A percentile compares a stretch with the other conserved stretches of the same genome.
phyloP scores from a whole-genome alignment of 2,329 filamentous ascomycete species.

The Paraphaeosphaeria sporulosa region DNA sequence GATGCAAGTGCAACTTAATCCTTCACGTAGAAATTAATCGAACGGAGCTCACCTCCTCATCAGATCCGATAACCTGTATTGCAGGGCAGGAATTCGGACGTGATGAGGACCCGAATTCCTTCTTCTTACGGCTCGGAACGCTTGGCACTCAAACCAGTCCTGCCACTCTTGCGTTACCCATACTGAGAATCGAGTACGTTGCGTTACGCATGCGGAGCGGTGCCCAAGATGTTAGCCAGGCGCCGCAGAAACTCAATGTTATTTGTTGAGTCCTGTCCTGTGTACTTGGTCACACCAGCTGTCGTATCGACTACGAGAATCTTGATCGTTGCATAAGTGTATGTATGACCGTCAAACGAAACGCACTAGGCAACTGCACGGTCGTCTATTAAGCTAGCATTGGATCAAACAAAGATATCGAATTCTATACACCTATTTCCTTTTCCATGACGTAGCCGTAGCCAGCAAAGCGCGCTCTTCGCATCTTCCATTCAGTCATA shows the following conservation, averaged over 20 bases:
- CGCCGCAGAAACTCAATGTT: no score
- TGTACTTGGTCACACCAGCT: no score
- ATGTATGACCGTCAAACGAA: neutral
- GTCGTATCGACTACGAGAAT: no score
- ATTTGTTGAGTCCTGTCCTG: no score
- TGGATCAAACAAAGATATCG: slow-evolving; percentile 13
- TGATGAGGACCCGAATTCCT: neutral
- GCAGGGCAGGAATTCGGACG: neutral
- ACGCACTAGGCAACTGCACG: neutral
- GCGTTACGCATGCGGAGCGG: no score
- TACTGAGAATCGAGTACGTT: neutral
- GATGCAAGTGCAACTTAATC: no score
- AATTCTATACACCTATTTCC: slow-evolving; percentile 19
- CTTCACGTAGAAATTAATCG: no score
- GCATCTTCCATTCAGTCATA: slow-evolving; percentile 6
- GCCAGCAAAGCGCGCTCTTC: slow-evolving; percentile 2
- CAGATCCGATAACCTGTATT: neutral
- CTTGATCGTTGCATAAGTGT: no score
- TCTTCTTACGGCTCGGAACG: neutral
- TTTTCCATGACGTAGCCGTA: neutral
- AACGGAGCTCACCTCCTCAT: no score
- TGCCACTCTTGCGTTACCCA: neutral
- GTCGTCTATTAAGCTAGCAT: neutral
- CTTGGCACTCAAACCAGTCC: no score
- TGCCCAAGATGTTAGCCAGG: no score